A percentile compares a stretch with the other conserved stretches of the same genome.
phyloP scores from a whole-genome alignment of 2,329 filamentous ascomycete species.

The Rhynchosporium agropyri region DNA sequence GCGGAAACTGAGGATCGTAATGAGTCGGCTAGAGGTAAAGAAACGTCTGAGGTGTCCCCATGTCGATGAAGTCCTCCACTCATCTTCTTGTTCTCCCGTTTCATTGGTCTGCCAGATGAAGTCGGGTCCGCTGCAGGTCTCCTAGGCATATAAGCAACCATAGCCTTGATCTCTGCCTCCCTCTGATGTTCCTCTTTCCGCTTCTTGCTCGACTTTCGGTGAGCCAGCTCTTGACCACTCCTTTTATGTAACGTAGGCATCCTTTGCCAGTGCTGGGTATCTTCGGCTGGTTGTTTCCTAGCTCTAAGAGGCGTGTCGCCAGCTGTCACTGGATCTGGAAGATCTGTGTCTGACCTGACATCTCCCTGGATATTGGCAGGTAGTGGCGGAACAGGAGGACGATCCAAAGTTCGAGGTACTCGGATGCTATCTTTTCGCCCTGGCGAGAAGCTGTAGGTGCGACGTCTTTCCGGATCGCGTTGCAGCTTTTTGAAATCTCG shows the following conservation, averaged over 20 bases:
- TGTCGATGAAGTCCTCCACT: conserved; percentile 58
- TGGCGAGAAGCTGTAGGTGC: conserved; percentile 65
- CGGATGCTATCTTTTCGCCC: conserved; percentile 58
- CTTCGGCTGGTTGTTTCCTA: conserved; percentile 33
- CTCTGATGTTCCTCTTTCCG: conserved; percentile 74
- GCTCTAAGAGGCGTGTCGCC: conserved; percentile 29
- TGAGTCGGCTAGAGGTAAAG: conserved; percentile 73
- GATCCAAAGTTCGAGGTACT: conserved; percentile 41
- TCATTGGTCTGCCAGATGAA: conserved; percentile 60
- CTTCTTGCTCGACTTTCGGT: conserved; percentile 76
- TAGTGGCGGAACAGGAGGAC: conserved; percentile 39
- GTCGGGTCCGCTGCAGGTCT: conserved; percentile 63
- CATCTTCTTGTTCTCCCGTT: conserved; percentile 67
- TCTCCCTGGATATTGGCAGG: conserved; percentile 34
- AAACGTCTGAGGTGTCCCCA: conserved; percentile 64
- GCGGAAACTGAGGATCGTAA: conserved; percentile 77
- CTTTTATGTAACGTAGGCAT: conserved; percentile 63
- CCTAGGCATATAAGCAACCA: conserved; percentile 71
- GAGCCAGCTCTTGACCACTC: conserved; percentile 60
- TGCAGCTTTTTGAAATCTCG: conserved; percentile 44
- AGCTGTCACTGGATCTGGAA: conserved; percentile 17
- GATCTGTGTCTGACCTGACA: conserved; percentile 31
- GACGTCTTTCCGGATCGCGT: conserved; percentile 51
- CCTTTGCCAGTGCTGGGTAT: conserved; percentile 46
- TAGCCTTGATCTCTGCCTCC: conserved; percentile 85